These are phyloP conservation scores for Diphasiastrum complanatum DNA, from an alignment of 83 land plant species.

Conservation along the genomic window DNA sequence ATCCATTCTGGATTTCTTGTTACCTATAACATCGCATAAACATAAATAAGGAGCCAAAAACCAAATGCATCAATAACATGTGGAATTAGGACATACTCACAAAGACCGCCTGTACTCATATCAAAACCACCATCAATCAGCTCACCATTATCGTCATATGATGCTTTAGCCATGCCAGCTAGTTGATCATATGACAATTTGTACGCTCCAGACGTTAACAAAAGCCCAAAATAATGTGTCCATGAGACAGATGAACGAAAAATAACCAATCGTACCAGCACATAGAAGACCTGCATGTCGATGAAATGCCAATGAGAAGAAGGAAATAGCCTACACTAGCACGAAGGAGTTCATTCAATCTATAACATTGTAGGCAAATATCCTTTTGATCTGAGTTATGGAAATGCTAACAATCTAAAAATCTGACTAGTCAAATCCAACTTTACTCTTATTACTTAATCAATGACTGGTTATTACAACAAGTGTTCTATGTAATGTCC, in stretches of 20 bases:
- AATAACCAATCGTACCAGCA: constrained; percentile 52
- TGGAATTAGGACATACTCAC: constrained; percentile 44
- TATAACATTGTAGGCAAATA: no score
- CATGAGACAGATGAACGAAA: constrained; percentile 68
- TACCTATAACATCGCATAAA: no score
- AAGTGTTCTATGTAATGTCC: no score
- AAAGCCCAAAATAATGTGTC: constrained; percentile 72
- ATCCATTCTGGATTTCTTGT: no score
- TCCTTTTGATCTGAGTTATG: no score
- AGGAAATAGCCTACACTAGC: neutral
- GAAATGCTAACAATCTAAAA: no score
- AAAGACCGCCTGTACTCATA: constrained; percentile 80
- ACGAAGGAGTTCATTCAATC: neutral
- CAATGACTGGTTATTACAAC: no score
- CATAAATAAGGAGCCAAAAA: no score
- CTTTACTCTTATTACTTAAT: no score
- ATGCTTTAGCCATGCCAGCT: constrained; percentile 72
- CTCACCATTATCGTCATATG: constrained; percentile 65
- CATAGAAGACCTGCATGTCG: constrained; percentile 44
- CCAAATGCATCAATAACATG: no score
- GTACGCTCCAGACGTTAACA: constrained; percentile 57
- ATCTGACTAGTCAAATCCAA: no score
- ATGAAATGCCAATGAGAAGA: neutral
- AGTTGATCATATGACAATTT: constrained; percentile 63
- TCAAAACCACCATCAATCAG: constrained; percentile 95